Conservation (phyloP, 345 rosid genomes). For the Lepidium didymum region DNA sequence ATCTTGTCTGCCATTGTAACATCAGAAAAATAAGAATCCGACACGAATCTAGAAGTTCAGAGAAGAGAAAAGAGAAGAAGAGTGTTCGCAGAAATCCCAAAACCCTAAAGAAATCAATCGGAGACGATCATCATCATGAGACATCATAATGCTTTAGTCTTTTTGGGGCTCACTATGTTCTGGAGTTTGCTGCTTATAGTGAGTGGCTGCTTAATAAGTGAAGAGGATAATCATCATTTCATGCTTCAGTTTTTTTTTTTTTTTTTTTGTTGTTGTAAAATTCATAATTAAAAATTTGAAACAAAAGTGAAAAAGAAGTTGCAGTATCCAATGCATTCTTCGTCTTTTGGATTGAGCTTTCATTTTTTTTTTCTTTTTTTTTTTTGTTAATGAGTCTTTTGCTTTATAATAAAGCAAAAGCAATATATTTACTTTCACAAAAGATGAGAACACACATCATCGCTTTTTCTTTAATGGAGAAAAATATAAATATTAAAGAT, state of each 20-base stretch:
- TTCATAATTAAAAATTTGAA: not conserved
- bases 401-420: conserved; percentile 27
- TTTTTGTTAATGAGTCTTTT: conserved; percentile 7
- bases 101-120: conserved; percentile 19
- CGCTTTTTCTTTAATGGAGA: conserved; percentile 29
- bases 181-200: conserved; percentile 15
- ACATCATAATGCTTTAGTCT: conserved; percentile 21
- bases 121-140: conserved; percentile 25
- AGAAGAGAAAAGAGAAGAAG: conserved; percentile 22
- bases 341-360: conserved; percentile 27
- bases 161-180: conserved; percentile 24
- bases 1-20: conserved; percentile 31
- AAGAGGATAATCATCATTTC: conserved; percentile 24
- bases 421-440: conserved; percentile 33
- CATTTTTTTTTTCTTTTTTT: not conserved
- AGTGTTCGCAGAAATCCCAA: conserved; percentile 12
- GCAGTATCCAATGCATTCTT: conserved; percentile 32
- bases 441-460: conserved; percentile 33
- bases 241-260: not conserved
- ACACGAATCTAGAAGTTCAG: conserved; percentile 20
- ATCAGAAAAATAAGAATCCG: conserved; percentile 12
- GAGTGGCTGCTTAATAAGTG: conserved; percentile 33
- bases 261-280: not conserved
- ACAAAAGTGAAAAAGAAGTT: conserved; percentile 26
- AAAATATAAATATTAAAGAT: conserved; percentile 12